Evolutionary conservation across 441 rosid species (phyloP).

Genomic region (Macaranga tanarius): DNA sequence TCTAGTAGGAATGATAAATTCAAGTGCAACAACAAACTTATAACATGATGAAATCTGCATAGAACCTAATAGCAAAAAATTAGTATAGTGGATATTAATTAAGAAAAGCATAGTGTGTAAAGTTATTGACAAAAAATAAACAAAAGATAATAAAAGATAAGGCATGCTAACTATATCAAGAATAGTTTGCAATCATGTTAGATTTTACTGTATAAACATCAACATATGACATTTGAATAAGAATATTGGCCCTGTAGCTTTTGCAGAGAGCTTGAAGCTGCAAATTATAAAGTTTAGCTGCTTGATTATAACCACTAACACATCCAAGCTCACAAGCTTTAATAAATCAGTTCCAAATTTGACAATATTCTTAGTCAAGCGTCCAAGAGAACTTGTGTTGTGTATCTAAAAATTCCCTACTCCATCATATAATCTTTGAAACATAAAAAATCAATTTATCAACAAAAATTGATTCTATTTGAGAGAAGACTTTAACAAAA

Average conservation of each 20-base stretch:
- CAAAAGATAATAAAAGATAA: background rate
- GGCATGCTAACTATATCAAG: conserved; percentile 57
- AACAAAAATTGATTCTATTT: background rate
- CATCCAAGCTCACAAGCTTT: conserved; percentile 84
- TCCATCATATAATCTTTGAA: conserved; percentile 66
- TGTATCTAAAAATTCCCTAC: conserved; percentile 91
- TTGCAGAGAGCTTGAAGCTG: conserved; percentile 76
- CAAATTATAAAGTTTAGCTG: conserved; percentile 75
- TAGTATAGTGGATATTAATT: too few relatives aligned
- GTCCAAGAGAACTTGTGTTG: conserved; percentile 92
- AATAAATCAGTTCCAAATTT: conserved; percentile 80
- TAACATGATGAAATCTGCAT: too few relatives aligned
- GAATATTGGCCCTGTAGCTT: conserved; percentile 59
- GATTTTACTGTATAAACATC: conserved; percentile 79
- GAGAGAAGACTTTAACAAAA: background rate
- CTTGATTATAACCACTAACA: conserved; percentile 73
- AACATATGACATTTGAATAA: conserved; percentile 60
- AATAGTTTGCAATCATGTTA: conserved; percentile 64
- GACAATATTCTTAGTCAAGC: conserved; percentile 82
- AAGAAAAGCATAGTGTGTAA: too few relatives aligned
- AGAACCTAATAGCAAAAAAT: too few relatives aligned
- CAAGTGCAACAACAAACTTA: too few relatives aligned
- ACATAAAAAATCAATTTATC: conserved; percentile 9
- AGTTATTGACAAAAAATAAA: too few relatives aligned
- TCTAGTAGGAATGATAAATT: too few relatives aligned